Evolutionary conservation across 2,329 filamentous ascomycete genomes (phyloP).

Genomic region (Paracoccidioides brasiliensis): DNA sequence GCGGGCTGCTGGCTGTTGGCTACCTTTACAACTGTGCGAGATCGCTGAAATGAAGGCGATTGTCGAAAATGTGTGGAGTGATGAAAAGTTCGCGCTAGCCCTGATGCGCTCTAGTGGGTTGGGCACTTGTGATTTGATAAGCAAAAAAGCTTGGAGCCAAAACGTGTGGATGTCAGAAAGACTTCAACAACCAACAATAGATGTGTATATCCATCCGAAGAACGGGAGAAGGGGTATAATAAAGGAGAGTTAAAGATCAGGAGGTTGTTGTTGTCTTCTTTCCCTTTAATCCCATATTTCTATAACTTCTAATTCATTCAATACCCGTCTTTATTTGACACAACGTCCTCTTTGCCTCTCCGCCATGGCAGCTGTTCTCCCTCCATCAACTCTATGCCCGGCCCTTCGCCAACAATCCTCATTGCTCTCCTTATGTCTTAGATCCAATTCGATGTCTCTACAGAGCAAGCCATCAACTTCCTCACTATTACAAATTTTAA

Average conservation of each 20-base stretch:
- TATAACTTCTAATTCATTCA: neutral
- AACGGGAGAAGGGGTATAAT: neutral
- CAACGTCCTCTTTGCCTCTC: neutral
- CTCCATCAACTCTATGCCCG: constrained; percentile 17
- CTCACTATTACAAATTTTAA: constrained; percentile 4
- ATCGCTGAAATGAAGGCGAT: neutral
- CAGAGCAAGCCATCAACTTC: constrained; percentile 1
- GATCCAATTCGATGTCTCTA: constrained; percentile 2
- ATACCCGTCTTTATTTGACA: neutral
- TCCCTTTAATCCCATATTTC: neutral
- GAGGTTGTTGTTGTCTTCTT: neutral
- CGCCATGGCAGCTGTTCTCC: constrained; percentile 6
- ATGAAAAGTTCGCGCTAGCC: constrained; percentile 4
- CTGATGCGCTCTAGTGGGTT: neutral
- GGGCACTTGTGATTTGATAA: neutral
- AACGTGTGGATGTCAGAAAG: neutral
- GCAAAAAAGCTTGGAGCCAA: neutral
- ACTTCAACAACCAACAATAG: neutral
- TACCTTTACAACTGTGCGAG: neutral
- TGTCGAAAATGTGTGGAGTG: constrained; percentile 4
- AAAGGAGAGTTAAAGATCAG: neutral
- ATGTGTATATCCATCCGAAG: neutral
- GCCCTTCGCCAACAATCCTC: constrained; percentile 24
- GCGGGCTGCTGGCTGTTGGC: neutral
- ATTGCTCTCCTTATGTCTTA: constrained; percentile 6